Percentiles rank a stretch among this genome's conserved stretches.
These are phyloP conservation scores for Phlebopus sp. DNA, from an alignment of 1,284 basidiomycete species.

Conservation along the genomic window DNA sequence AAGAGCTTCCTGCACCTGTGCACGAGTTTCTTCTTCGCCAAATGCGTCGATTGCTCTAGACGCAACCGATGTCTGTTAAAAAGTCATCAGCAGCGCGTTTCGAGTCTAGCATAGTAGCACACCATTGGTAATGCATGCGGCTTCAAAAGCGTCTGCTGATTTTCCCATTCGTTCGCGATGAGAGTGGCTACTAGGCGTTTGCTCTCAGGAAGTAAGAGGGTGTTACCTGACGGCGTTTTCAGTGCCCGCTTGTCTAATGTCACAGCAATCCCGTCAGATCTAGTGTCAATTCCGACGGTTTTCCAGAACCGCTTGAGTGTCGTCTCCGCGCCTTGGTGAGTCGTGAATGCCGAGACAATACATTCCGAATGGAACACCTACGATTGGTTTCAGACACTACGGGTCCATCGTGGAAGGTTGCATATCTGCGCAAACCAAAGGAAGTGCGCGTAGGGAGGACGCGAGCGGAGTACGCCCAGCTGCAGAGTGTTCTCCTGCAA, in stretches of 20 bases:
- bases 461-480: conserved; percentile 7
- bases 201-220: conserved; percentile 68
- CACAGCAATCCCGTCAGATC: conserved; percentile 59
- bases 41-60: conserved; percentile 88
- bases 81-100: conserved; percentile 7
- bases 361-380: conserved; percentile 25
- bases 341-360: conserved; percentile 11
- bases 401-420: conserved; percentile 36
- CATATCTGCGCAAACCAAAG: conserved; percentile 12
- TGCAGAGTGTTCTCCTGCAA: conserved; percentile 1
- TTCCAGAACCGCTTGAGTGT: conserved; percentile 92
- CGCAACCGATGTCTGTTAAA: conserved; percentile 79
- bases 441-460: neutral
- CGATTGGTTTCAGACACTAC: conserved; percentile 57
- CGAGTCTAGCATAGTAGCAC: conserved; percentile 24
- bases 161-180: conserved; percentile 96
- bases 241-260: conserved; percentile 84
- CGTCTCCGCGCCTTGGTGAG: conserved; percentile 70
- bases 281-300: conserved; percentile 68
- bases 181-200: conserved; percentile 78
- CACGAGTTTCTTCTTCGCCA: conserved; percentile 51
- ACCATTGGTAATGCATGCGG: conserved; percentile 92
- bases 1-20: conserved; percentile 71
- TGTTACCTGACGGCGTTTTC: conserved; percentile 83
- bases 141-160: conserved; percentile 83